Conservation (phyloP, 2,329 filamentous ascomycete species). For the Lasiodiplodia hormozganensis region DNA sequence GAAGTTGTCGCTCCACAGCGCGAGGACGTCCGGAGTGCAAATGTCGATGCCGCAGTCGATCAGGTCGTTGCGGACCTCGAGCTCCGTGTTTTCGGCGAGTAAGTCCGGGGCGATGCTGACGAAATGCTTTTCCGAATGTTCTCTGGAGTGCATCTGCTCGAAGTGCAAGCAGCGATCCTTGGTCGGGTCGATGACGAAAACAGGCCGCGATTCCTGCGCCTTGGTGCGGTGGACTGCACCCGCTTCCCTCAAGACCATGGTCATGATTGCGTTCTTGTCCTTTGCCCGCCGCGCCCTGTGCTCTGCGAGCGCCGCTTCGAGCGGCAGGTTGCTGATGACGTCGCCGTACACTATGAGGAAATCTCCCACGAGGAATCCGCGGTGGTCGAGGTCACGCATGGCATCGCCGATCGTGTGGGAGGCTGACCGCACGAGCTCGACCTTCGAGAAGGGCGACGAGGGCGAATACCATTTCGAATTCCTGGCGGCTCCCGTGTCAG, state of each 20-base stretch:
- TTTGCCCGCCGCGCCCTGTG: constrained; percentile 81
- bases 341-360: constrained; percentile 94
- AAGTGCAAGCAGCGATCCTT: constrained; percentile 89
- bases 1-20: constrained; percentile 96
- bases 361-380: constrained; percentile 84
- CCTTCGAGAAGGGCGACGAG: constrained; percentile 79
- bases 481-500: constrained; percentile 40
- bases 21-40: constrained; percentile 93
- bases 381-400: constrained; percentile 89
- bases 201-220: constrained; percentile 74
- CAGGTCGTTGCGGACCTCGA: constrained; percentile 85
- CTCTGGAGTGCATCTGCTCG: constrained; percentile 81
- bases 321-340: constrained; percentile 84
- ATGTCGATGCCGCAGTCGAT: constrained; percentile 97
- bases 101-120: constrained; percentile 79
- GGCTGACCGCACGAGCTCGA: constrained; percentile 87
- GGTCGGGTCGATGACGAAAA: constrained; percentile 84
- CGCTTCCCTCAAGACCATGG: constrained; percentile 83
- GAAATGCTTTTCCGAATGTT: constrained; percentile 63
- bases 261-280: constrained; percentile 98
- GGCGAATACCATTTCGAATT: constrained; percentile 75
- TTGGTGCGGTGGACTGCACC: constrained; percentile 79
- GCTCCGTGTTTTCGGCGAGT: constrained; percentile 74
- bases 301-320: constrained; percentile 78
- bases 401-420: constrained; percentile 91